Evolutionary conservation across 179 eudicot genomes (phyloP).

Genomic region (Beta corolliflora): DNA sequence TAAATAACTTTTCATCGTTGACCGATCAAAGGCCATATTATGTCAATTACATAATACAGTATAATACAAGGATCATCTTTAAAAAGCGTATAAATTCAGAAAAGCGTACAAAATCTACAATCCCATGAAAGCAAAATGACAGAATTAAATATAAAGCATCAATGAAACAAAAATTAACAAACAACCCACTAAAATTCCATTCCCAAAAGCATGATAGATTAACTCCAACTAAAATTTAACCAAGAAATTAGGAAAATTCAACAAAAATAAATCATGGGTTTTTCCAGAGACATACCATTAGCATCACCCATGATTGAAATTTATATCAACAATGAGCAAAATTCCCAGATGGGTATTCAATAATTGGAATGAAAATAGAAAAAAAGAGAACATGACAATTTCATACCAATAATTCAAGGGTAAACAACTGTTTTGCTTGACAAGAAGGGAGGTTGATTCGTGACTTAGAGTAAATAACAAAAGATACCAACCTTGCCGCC

Average conservation of each 20-base stretch:
- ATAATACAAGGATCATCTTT: background rate
- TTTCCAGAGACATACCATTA: conserved; percentile 32
- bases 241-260: background rate
- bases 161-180: background rate
- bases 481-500: too few species aligned
- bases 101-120: background rate
- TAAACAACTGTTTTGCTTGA: too few species aligned
- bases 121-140: background rate
- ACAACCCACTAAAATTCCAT: conserved; percentile 4
- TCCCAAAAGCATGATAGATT: background rate
- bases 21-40: background rate
- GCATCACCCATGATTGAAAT: conserved; percentile 39
- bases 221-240: background rate
- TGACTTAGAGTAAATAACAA: too few species aligned
- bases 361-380: too few species aligned
- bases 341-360: too few species aligned
- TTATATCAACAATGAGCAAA: conserved; percentile 7
- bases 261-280: conserved; percentile 20
- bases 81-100: background rate
- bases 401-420: too few species aligned
- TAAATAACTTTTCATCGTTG: background rate
- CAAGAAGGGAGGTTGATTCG: too few species aligned
- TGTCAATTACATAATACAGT: background rate
- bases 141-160: background rate
- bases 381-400: too few species aligned